Conservation (phyloP, 129 eudicot species). For the Gnaphalium uliginosum region DNA sequence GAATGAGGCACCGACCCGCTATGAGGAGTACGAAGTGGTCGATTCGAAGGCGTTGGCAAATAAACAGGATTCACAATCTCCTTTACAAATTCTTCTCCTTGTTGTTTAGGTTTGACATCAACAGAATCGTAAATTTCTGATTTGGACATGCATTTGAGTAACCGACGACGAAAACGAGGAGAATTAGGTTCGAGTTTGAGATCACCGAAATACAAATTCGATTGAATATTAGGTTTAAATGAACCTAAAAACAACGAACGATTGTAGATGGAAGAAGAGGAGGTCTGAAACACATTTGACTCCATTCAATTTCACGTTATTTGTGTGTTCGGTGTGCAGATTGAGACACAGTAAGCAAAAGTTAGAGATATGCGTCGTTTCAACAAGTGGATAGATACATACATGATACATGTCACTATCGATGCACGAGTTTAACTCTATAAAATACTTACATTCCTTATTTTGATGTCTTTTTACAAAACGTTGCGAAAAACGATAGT, state of each 20-base stretch:
- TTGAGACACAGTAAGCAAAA: background rate
- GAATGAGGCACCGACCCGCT: slow-evolving; percentile 61
- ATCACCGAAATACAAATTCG: background rate
- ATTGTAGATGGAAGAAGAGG: background rate
- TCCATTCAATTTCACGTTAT: background rate
- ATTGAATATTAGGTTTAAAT: background rate
- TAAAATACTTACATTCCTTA: too few species aligned
- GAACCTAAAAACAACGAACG: background rate
- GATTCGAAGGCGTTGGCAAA: slow-evolving; percentile 70
- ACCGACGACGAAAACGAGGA: background rate
- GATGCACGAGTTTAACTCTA: background rate
- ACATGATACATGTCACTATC: background rate
- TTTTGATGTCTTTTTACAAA: too few species aligned
- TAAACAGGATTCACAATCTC: slow-evolving; percentile 52
- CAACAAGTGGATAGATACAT: background rate
- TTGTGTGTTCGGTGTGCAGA: background rate
- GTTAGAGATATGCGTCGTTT: background rate
- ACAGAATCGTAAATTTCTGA: background rate
- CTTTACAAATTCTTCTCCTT: background rate
- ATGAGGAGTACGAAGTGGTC: slow-evolving; percentile 85
- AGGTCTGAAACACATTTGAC: background rate
- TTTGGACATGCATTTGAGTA: background rate
- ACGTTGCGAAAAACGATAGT: too few species aligned
- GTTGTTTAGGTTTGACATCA: background rate
- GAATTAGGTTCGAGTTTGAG: background rate